Evolutionary conservation across 176 grass and related monocot species (phyloP).

Genomic region (Carex scoparia): DNA sequence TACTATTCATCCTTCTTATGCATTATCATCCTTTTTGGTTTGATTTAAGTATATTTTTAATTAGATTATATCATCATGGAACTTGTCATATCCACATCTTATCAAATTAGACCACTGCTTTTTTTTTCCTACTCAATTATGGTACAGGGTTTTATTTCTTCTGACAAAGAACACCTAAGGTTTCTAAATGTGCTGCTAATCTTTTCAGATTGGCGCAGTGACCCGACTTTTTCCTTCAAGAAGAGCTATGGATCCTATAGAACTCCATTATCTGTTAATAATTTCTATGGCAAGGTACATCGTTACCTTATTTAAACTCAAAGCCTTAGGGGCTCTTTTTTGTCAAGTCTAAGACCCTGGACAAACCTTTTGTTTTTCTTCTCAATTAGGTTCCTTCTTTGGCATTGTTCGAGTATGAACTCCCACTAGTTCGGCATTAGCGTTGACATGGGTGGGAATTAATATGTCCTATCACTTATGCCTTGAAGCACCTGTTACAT

Average conservation of each 20-base stretch:
- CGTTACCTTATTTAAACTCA: neutral
- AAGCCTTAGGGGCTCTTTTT: neutral
- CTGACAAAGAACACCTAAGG: neutral
- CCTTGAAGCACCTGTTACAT: neutral
- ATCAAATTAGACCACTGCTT: neutral
- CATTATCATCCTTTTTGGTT: neutral
- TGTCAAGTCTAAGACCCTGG: neutral
- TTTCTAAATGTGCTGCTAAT: neutral
- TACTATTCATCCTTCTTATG: neutral
- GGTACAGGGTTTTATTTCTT: neutral
- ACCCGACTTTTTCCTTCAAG: neutral
- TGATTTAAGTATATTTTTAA: neutral
- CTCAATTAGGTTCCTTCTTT: neutral
- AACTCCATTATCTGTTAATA: conserved; percentile 3
- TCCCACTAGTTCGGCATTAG: neutral
- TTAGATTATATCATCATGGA: neutral
- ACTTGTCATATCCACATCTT: neutral
- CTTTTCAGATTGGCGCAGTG: neutral
- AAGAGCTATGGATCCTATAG: neutral
- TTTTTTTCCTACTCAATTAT: neutral
- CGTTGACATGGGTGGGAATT: neutral
- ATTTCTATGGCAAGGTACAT: conserved; percentile 9
- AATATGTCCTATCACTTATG: neutral
- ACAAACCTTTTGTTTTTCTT: neutral
- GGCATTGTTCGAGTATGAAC: neutral